These are phyloP conservation scores for Phytophthora crassamura DNA, from an alignment of 352 stramenopile genomes.

Conservation along the genomic window DNA sequence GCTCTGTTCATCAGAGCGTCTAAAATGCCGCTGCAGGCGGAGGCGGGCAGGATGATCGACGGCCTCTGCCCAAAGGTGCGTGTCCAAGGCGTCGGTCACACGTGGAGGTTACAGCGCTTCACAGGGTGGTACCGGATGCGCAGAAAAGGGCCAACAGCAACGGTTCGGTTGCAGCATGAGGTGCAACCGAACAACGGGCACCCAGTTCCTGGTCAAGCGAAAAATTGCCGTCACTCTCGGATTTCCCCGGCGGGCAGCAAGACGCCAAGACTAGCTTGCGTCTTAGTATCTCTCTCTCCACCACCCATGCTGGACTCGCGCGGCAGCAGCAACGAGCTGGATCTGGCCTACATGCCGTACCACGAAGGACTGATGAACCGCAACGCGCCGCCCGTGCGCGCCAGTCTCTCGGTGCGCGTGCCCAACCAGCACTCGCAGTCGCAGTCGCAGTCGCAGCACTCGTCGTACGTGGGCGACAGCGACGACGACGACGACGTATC, in stretches of 20 bases:
- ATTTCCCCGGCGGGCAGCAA: conserved; percentile 19
- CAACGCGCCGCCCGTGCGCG: conserved; percentile 43
- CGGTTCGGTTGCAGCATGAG: conserved; percentile 17
- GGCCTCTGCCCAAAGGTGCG: too few species aligned
- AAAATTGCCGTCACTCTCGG: conserved; percentile 16
- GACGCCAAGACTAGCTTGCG: neutral
- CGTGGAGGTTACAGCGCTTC: conserved; percentile 5
- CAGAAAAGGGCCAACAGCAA: conserved; percentile 9
- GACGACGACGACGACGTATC: conserved; percentile 72
- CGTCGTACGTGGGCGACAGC: conserved; percentile 36
- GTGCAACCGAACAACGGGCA: conserved; percentile 17
- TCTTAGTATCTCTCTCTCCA: neutral
- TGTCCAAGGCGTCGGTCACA: too few species aligned
- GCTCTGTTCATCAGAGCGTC: neutral
- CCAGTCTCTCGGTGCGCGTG: conserved; percentile 43
- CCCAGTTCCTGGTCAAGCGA: conserved; percentile 3
- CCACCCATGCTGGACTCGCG: conserved; percentile 31
- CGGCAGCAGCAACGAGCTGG: conserved; percentile 37
- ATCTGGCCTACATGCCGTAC: conserved; percentile 57
- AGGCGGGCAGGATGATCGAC: too few species aligned
- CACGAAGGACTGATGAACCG: conserved; percentile 56
- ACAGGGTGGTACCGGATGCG: conserved; percentile 8
- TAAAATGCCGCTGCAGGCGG: too few species aligned
- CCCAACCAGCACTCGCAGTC: conserved; percentile 26
- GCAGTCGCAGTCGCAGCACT: conserved; percentile 26